Evolutionary conservation across 202 grass and related monocot species (phyloP), one percentile per base, ranked within the genome.

Genomic region (Setaria italica): DNA sequence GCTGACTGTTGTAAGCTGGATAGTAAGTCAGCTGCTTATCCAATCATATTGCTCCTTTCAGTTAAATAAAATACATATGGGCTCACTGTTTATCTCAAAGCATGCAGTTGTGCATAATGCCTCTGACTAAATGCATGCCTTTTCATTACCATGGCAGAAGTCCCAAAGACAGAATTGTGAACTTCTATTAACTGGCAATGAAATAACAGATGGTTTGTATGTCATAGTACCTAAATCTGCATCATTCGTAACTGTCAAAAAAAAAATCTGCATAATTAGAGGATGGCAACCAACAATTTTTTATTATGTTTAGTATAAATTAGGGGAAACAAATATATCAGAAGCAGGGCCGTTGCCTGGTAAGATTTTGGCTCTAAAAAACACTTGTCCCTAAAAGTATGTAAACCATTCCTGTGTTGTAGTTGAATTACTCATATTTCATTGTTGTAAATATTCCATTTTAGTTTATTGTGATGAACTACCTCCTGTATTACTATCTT

Each of bases 1-100:
- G 65, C 72, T 91, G 11, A 85, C 83, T 92, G 85, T 92, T 80
- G 70, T 92, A 80, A 96, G 85, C 82, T 99, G 93, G 97, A 96
- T 80, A 67, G 97, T 99, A 96, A 81, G 80, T 90, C 85, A 86
- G 67, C 81, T 72, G 6, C 33, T 60, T 35, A 82, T 62, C n/a
- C 54, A 86, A 58, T 86, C 19, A 63, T 71, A 46, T 50, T 75
- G 14, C 39, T 75, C 67, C 13, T 33, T 76, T 77, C 43, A 60
- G 46, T 68, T 82, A 74, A 76, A 56, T 64, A 58, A 30, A 84
- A 84, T 77, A 15, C 32, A 70, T 65, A 81, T 29, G 35, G 6
- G 48, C 30, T 71, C 43, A 49, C 19, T 65, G 43, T 51, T 62
- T 76, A 62, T 77, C 30, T 77, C n/a, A 82, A 62, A 41, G 17